These are phyloP conservation scores for Meyerozyma smithsonii DNA, from an alignment of 1,139 yeast genomes.

Conservation along the genomic window DNA sequence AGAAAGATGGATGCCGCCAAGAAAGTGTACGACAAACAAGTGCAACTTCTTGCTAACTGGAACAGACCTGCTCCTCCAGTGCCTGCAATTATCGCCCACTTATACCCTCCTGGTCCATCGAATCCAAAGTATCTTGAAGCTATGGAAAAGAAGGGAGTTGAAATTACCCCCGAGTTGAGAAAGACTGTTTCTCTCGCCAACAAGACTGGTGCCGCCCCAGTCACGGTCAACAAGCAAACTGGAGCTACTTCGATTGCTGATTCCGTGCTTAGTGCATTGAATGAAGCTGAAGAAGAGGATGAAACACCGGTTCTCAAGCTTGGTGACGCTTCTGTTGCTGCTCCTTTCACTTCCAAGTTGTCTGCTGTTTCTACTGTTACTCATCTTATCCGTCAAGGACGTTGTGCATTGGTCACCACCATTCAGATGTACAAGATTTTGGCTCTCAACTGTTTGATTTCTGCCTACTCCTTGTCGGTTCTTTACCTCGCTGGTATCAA, in stretches of 20 bases:
- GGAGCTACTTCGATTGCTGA: constrained; percentile 58
- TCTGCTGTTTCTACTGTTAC: constrained; percentile 92
- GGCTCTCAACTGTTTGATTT: constrained; percentile 93
- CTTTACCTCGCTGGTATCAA: constrained; percentile 96
- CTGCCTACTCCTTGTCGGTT: constrained; percentile 93
- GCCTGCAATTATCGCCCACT: constrained; percentile 82
- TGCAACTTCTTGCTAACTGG: constrained; percentile 75
- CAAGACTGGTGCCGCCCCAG: constrained; percentile 27
- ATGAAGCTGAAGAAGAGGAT: constrained; percentile 66
- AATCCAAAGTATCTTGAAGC: constrained; percentile 89
- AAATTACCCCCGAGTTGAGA: constrained; percentile 63
- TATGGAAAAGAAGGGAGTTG: constrained; percentile 76
- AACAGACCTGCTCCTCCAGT: constrained; percentile 81
- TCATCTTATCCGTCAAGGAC: constrained; percentile 94
- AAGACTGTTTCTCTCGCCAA: constrained; percentile 51
- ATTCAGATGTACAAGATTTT: constrained; percentile 98
- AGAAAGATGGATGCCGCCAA: constrained; percentile 62
- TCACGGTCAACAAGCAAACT: constrained; percentile 25
- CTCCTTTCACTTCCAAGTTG: constrained; percentile 95
- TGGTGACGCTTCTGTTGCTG: constrained; percentile 98
- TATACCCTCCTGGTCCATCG: constrained; percentile 91
- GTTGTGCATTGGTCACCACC: constrained; percentile 96
- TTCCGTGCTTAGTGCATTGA: constrained; percentile 63
- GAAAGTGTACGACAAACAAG: constrained; percentile 80
- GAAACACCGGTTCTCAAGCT: constrained; percentile 92